Base-by-base conservation (phyloP, 176 grass and related monocot genomes). In the Musa itinerans region DNA sequence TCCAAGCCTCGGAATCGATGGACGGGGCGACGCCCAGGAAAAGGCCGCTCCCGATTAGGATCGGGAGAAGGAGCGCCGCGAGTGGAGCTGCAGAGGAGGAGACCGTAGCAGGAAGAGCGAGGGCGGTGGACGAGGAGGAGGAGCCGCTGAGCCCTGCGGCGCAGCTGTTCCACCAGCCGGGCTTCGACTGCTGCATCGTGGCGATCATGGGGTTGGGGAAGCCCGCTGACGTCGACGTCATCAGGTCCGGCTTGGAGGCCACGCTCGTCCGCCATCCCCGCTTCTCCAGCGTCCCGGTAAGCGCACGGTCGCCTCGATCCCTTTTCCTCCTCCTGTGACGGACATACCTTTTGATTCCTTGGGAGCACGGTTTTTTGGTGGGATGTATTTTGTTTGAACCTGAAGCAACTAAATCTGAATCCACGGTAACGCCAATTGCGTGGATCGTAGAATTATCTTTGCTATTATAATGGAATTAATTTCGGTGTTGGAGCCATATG, bases 221-320 rank as follows among this genome's bases (percentile, higher is more conserved):
- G 14, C 61, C 68, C 17, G 69, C 85, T 15, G 81, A 99, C 72
- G 1, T 88, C 34, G 86, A 64, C 53, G 73, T 82, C 63, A 24
- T 75, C 78, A 82, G 81, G 68, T 59, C 77, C 17, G 95, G 88
- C 43, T 73, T 99, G n/a, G 71, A 83, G 76, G 86, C 75, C 25
- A 86, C 88, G 2, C 84, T 99, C 82, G 84, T 67, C 54, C 84
- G 73, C 66, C 95, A 99, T 81, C 90, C 88, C 1, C 83, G 90
- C n/a, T 99, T 99, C 84, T 92, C 68, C 74, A 94, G 95, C 83
- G 51, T 94, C 62, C 95, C 87, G 80, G 95, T 99, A 63, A 76
- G 80, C 43, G 2, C 24, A 52, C 21, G 69, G 20, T 19, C 24
- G 1, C 25, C 22, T 9, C 13, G 16, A 21, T 24, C 16, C 71